Evolutionary conservation across 495 filamentous ascomycete species (phyloP).

Genomic region (Choiromyces venosus): DNA sequence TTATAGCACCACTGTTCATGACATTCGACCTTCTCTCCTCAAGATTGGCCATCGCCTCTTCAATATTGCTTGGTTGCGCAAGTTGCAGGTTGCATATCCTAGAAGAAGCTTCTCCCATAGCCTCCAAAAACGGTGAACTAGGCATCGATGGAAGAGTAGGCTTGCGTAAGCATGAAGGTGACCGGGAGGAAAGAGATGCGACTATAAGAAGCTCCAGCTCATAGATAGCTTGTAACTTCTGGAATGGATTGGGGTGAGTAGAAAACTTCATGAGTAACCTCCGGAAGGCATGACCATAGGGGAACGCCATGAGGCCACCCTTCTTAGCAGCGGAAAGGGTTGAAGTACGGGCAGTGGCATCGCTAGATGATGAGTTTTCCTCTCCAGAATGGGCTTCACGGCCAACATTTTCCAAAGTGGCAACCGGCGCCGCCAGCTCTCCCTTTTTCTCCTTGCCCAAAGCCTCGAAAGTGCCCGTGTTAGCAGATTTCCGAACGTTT

Average conservation of each 20-base stretch:
- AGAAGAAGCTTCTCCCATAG: slow-evolving; percentile 36
- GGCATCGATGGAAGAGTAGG: slow-evolving; percentile 32
- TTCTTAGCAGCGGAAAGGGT: slow-evolving; percentile 43
- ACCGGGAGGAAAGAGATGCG: slow-evolving; percentile 60
- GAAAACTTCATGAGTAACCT: slow-evolving; percentile 80
- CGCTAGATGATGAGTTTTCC: slow-evolving; percentile 45
- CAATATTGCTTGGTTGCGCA: slow-evolving; percentile 48
- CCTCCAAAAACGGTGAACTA: slow-evolving; percentile 40
- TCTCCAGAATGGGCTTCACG: slow-evolving; percentile 45
- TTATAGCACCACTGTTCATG: slow-evolving; percentile 30
- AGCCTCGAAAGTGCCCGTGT: slow-evolving; percentile 42
- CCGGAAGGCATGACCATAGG: slow-evolving; percentile 69
- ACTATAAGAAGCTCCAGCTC: slow-evolving; percentile 77
- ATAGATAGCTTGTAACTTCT: slow-evolving; percentile 75
- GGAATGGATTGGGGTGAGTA: slow-evolving; percentile 79
- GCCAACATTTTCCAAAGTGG: slow-evolving; percentile 46
- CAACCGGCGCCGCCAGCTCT: slow-evolving; percentile 48
- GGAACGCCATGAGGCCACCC: slow-evolving; percentile 51
- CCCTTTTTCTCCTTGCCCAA: slow-evolving; percentile 46
- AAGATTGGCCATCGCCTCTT: slow-evolving; percentile 62
- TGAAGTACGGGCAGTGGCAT: slow-evolving; percentile 45
- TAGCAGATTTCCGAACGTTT: slow-evolving; percentile 42
- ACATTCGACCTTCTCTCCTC: slow-evolving; percentile 61
- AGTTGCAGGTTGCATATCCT: slow-evolving; percentile 40
- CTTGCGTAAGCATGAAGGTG: slow-evolving; percentile 30